These are phyloP conservation scores for Neolecta irregularis DNA, from an alignment of 1,139 yeast species.

Conservation along the genomic window DNA sequence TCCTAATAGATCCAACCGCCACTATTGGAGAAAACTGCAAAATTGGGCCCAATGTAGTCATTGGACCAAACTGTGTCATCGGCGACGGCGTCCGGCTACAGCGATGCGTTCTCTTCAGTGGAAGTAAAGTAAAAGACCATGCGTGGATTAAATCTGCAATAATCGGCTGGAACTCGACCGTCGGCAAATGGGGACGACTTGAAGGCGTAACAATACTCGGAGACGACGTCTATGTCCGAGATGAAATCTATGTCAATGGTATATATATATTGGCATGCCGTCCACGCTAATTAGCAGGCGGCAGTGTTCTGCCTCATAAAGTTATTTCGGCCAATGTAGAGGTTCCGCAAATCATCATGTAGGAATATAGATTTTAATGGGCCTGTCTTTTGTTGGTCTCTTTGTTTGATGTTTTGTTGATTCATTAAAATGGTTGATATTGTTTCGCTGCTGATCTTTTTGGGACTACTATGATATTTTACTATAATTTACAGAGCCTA, in stretches of 20 bases:
- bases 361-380: no score
- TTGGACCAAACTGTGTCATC: slow-evolving; percentile 90
- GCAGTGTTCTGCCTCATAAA: slow-evolving; percentile 97
- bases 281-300: slow-evolving; percentile 49
- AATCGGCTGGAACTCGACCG: slow-evolving; percentile 98
- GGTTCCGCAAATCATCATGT: no score
- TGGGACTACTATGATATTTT: no score
- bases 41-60: slow-evolving; percentile 95
- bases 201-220: slow-evolving; percentile 97
- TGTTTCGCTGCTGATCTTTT: no score
- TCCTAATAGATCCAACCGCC: slow-evolving; percentile 87
- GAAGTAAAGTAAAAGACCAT: slow-evolving; percentile 88
- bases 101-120: slow-evolving; percentile 81
- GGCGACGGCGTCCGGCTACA: slow-evolving; percentile 99
- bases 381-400: no score
- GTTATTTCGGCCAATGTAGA: slow-evolving; percentile 91
- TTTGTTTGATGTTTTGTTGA: no score
- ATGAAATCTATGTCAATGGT: slow-evolving; percentile 87
- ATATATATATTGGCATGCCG: no score
- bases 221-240: slow-evolving; percentile 97
- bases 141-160: slow-evolving; percentile 96
- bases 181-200: slow-evolving; percentile 98
- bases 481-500: no score
- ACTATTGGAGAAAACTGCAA: slow-evolving; percentile 83
- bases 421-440: no score